phyloP scores from a whole-genome alignment of 169 alveolate genomes.

The Eimeria zaria region DNA sequence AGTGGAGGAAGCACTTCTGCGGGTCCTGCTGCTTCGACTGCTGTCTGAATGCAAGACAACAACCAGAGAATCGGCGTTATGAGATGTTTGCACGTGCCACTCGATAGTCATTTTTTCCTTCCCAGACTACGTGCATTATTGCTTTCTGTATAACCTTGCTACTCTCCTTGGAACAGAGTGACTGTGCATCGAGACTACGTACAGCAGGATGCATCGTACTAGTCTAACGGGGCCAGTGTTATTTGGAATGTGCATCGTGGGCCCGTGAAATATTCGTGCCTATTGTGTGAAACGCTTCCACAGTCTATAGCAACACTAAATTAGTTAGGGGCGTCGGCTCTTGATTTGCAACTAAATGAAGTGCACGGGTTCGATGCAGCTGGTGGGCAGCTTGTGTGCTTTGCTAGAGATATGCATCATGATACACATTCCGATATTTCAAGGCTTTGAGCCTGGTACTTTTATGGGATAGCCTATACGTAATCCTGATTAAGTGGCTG shows the following conservation, averaged over 20 bases:
- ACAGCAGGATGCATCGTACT: not conserved
- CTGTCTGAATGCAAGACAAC: slow-evolving; percentile 44
- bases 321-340: not conserved
- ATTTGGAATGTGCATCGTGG: not conserved
- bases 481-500: not conserved
- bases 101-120: not conserved
- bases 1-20: slow-evolving; percentile 35
- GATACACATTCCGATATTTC: not conserved
- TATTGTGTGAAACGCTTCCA: not conserved
- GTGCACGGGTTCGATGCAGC: not conserved
- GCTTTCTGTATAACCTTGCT: not conserved
- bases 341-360: not conserved
- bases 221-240: not conserved
- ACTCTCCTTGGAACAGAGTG: not conserved
- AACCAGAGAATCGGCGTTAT: not conserved
- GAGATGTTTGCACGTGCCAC: not conserved
- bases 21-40: slow-evolving; percentile 29
- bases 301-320: not conserved
- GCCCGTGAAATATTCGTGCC: not conserved
- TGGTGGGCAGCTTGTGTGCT: not conserved
- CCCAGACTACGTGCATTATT: not conserved
- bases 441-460: not conserved
- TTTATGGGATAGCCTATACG: not conserved
- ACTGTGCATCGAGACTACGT: not conserved
- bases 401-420: not conserved